Evolutionary conservation across 805 yeast species (phyloP), one percentile per base, ranked within the genome.

Genomic region (Suhomyces vadensis): DNA sequence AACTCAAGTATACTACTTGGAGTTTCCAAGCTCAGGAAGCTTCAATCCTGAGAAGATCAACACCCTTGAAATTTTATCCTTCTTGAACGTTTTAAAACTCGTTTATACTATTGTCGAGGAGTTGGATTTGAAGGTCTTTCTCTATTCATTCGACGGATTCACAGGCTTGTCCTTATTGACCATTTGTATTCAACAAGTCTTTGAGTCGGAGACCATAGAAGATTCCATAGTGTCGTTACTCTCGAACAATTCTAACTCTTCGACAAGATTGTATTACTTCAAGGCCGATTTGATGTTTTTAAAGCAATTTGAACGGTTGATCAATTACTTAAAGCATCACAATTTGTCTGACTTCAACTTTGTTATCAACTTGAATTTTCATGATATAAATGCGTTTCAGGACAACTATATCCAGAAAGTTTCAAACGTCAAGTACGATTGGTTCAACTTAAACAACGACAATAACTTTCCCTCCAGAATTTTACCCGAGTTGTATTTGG

Each of bases 61-160:
- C 10, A 51, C 56, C 39, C 52, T 51, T 23, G 66, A 66, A 33
- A 44, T 60, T 5, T 48, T 65, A 8, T 53, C 59, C 21, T 58
- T 51, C 35, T 56, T 69, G 46, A 67, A 68, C 42, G 44, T 63
- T 13, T 48, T 67, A 35, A 64, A 61, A 41, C 49, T 63, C 38
- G 53, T 69, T 36, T 50, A 65, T 37, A 33, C 46, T 6, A 47
- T 55, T 19, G 51, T 55, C 27, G 50, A 51, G 23, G 35, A 46
- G 31, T 36, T 35, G 39, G 54, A 55, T 38, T 40, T 52, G 35
- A 55, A 61, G 35, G 56, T 64, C 4, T 63, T 67, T 35, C 49
- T 66, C 4, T 67, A 61, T 44, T 65, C 64, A 3, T 61, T 58
- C 46, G 74, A 69, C 50, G 73, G 74, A 1, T 68, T 65, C 44